These are phyloP conservation scores for Hsuehochloa calcarea DNA, from an alignment of 176 grass and related monocot genomes.

Conservation along the genomic window DNA sequence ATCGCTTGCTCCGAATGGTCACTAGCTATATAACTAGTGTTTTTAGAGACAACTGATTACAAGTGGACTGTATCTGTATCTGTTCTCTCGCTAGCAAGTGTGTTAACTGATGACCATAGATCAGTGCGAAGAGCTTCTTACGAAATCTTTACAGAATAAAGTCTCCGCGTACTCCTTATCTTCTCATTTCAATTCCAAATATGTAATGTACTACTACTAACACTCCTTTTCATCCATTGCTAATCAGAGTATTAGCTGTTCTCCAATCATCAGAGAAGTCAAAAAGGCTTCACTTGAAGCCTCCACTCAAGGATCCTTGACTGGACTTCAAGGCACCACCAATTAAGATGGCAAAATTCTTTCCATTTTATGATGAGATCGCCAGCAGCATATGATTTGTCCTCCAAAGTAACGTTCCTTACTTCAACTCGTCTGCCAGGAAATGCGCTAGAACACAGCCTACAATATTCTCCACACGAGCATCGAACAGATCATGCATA, in stretches of 20 bases:
- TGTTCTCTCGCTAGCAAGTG: too few species aligned
- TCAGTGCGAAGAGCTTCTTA: neutral
- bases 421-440: slow-evolving; percentile 42
- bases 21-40: neutral
- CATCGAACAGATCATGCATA: neutral
- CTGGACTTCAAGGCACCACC: neutral
- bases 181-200: neutral
- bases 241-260: neutral
- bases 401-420: slow-evolving; percentile 15
- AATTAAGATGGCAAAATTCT: slow-evolving; percentile 1
- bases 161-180: neutral
- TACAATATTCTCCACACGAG: slow-evolving; percentile 29
- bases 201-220: neutral
- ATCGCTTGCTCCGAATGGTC: neutral
- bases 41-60: neutral
- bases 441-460: slow-evolving; percentile 24
- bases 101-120: too few species aligned
- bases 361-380: slow-evolving; percentile 5
- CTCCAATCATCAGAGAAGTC: slow-evolving; percentile 38
- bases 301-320: slow-evolving; percentile 17
- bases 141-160: neutral
- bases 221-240: neutral
- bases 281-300: slow-evolving; percentile 34
- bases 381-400: slow-evolving; percentile 34
- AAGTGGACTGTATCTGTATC: too few species aligned